Evolutionary conservation across 257 asterid genomes (phyloP).

Genomic region (Solanum clarkiae): DNA sequence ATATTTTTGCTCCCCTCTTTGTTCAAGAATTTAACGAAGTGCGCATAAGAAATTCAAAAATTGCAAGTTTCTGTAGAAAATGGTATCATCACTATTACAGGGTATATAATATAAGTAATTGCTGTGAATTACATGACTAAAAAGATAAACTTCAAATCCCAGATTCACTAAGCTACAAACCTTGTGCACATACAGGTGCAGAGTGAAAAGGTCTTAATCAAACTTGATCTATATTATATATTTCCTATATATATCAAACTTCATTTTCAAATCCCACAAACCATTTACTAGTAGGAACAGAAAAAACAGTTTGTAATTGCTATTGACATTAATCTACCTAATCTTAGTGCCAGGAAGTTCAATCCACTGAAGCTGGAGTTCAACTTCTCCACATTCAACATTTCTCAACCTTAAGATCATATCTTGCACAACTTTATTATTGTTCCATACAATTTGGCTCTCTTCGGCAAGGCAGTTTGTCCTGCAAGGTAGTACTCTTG

Average conservation of each 20-base stretch:
- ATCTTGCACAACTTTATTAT: conserved; percentile 23
- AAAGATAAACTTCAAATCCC: neutral
- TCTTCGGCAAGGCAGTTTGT: conserved; percentile 32
- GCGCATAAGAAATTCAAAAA: neutral
- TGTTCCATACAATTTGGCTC: conserved; percentile 20
- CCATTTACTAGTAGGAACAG: neutral
- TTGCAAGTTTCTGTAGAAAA: neutral
- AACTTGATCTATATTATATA: neutral
- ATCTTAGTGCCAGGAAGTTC: conserved; percentile 30
- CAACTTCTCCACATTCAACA: conserved; percentile 39
- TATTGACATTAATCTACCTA: neutral
- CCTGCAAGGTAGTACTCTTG: conserved; percentile 19
- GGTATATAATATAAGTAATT: neutral
- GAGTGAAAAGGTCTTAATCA: neutral
- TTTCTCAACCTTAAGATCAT: conserved; percentile 32
- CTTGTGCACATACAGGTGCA: neutral
- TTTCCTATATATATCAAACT: neutral
- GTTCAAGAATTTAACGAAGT: neutral
- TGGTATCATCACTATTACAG: neutral
- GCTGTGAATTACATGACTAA: neutral
- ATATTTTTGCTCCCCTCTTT: neutral
- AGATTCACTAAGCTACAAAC: neutral
- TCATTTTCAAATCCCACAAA: neutral
- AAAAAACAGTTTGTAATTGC: neutral
- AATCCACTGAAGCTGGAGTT: conserved; percentile 38